These are phyloP conservation scores for Candida sp. DNA, from an alignment of 1,139 yeast genomes.

Conservation along the genomic window DNA sequence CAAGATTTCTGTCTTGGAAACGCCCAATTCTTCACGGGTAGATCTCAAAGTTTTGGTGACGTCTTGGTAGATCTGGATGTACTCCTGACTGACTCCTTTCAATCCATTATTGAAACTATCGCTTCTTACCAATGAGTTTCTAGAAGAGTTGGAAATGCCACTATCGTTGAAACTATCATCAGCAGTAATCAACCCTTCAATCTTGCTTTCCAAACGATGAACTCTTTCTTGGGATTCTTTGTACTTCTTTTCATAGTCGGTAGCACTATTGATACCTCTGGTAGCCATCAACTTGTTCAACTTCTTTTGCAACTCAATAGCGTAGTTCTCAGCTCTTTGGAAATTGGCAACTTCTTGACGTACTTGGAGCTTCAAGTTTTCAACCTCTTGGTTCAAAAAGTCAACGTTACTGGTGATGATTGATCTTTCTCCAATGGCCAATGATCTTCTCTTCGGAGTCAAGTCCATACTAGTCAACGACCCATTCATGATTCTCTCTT, in stretches of 20 bases:
- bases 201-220: conserved; percentile 36
- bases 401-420: conserved; percentile 23
- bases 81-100: conserved; percentile 40
- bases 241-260: conserved; percentile 42
- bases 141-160: conserved; percentile 12
- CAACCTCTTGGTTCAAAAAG: conserved; percentile 35
- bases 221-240: conserved; percentile 41
- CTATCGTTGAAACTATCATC: conserved; percentile 15
- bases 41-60: conserved; percentile 52
- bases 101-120: conserved; percentile 33
- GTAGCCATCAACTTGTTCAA: conserved; percentile 47
- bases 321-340: conserved; percentile 50
- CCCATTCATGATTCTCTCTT: conserved; percentile 37
- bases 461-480: conserved; percentile 21
- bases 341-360: conserved; percentile 48
- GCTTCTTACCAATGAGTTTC: conserved; percentile 28
- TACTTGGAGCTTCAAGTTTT: conserved; percentile 35
- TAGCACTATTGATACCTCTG: conserved; percentile 35
- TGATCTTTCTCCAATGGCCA: conserved; percentile 39
- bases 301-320: conserved; percentile 50
- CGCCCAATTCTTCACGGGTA: conserved; percentile 53
- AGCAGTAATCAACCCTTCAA: conserved; percentile 25
- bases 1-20: conserved; percentile 55
- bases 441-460: conserved; percentile 34
- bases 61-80: conserved; percentile 59